Conservation (phyloP, 2,329 filamentous ascomycete species). For the Epichloe sp. region DNA sequence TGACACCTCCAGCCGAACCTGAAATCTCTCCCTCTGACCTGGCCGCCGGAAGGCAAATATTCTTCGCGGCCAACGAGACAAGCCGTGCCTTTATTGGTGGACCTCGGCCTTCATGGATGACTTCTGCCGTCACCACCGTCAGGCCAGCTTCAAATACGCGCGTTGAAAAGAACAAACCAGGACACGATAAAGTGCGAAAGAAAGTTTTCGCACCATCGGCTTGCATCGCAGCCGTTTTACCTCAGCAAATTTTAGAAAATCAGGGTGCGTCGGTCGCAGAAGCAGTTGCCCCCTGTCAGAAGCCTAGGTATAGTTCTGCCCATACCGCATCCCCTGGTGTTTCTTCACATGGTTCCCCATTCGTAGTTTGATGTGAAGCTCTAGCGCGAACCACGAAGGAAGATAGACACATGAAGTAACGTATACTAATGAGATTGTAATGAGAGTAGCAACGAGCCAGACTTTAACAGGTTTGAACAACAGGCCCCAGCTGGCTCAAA, state of each 20-base stretch:
- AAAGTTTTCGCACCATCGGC: background rate
- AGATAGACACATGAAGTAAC: background rate
- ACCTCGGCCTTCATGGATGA: slow-evolving; percentile 2
- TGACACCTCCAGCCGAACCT: background rate
- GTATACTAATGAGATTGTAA: background rate
- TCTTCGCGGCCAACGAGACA: slow-evolving; percentile 4
- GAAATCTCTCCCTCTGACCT: background rate
- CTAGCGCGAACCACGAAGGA: background rate
- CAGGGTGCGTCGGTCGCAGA: background rate
- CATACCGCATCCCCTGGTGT: background rate
- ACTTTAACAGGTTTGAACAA: background rate
- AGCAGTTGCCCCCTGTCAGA: background rate
- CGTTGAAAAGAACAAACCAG: background rate
- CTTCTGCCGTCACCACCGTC: background rate
- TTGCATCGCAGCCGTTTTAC: background rate
- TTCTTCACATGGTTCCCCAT: background rate
- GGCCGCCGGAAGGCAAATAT: background rate
- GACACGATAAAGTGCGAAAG: background rate
- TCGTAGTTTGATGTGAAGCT: background rate
- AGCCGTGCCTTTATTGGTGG: slow-evolving; percentile 6
- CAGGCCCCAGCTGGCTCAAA: background rate
- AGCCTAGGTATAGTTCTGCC: background rate
- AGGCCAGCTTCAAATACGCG: background rate
- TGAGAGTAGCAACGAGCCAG: background rate
- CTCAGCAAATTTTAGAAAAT: background rate